Evolutionary conservation across 2,329 filamentous ascomycete species (phyloP).

Genomic region (Tolypocladium amazonense): DNA sequence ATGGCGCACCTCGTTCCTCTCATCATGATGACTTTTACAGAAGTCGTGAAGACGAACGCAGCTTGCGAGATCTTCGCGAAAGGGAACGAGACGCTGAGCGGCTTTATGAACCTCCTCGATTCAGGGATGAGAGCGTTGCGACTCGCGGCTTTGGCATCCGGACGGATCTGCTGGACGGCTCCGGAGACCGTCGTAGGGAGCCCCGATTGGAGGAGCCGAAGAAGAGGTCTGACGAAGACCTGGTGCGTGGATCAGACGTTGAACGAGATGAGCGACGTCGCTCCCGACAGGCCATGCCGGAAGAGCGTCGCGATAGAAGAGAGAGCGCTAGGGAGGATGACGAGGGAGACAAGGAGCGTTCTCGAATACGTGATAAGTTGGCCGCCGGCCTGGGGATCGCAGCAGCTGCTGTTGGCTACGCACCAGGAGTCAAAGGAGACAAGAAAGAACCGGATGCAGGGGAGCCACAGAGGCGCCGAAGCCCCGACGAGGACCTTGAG

Average conservation of each 20-base stretch:
- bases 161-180: conserved; percentile 24
- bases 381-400: conserved; percentile 35
- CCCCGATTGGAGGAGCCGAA: conserved; percentile 16
- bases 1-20: conserved; percentile 29
- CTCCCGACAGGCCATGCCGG: conserved; percentile 10
- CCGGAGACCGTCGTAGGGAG: conserved; percentile 26
- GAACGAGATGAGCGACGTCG: conserved; percentile 19
- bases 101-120: conserved; percentile 19
- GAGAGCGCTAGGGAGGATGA: conserved; percentile 19
- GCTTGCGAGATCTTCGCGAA: conserved; percentile 30
- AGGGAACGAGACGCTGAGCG: conserved; percentile 23
- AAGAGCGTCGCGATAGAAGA: conserved; percentile 17
- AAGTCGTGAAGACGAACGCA: conserved; percentile 34
- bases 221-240: conserved; percentile 20
- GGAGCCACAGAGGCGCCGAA: conserved; percentile 16
- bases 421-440: conserved; percentile 23
- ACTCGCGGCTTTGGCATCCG: conserved; percentile 43
- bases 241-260: conserved; percentile 14
- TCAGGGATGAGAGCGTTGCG: conserved; percentile 35
- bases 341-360: conserved; percentile 28
- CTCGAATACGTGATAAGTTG: conserved; percentile 36
- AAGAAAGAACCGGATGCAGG: conserved; percentile 23
- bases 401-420: conserved; percentile 36
- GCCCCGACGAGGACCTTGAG: conserved; percentile 19
- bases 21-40: conserved; percentile 39